Base-by-base conservation (phyloP, 2,329 filamentous ascomycete species). In the Endoconidiophora laricicola region DNA sequence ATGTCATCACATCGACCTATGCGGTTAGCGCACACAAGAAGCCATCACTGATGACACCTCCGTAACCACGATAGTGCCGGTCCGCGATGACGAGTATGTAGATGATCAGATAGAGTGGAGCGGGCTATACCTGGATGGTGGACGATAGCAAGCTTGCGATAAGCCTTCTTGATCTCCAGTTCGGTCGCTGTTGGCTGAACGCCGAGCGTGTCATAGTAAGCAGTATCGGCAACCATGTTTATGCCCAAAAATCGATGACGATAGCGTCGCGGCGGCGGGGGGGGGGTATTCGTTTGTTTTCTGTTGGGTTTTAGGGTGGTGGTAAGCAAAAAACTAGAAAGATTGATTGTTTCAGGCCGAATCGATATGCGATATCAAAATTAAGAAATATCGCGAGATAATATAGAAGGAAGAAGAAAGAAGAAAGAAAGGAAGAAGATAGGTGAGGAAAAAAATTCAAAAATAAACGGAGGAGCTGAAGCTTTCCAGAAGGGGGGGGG, bases 151-250 rank as follows among this genome's bases (percentile, higher is more conserved):
- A 91, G 76, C 69, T 90, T 95, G 63, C 88, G 79, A 68, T 95
- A 95, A 24, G 88, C 88, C 70, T 94, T 94, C 67, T 95, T 95
- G 68, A 95, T 95, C 63, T 95, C 87, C 46, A 94, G 76, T 64
- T 90, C 85, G 38, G 85, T 83, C 26, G 88, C 90, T 50, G 82
- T 86, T 57, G 86, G 81, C 67, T 81, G 72, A 60, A 95, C 87
- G 61, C 83, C 85, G 38, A 95, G 73, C 58, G 78, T 79, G 66
- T 94, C 87, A 67, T 93, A 93, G 68, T 94, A 94, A 58, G 78
- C 70, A 52, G 86, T 93, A 65, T 94, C 86, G 60, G 83, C 83
- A 59, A 91, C 86, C 86, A 93, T 93, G 61, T 60, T 70, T 61
- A 56, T 39, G 20, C 16, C 12, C 26, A 38, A 23, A 40, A 26